Evolutionary conservation across 169 alveolate species (phyloP).

Genomic region (Eimeria nieschulzi): DNA sequence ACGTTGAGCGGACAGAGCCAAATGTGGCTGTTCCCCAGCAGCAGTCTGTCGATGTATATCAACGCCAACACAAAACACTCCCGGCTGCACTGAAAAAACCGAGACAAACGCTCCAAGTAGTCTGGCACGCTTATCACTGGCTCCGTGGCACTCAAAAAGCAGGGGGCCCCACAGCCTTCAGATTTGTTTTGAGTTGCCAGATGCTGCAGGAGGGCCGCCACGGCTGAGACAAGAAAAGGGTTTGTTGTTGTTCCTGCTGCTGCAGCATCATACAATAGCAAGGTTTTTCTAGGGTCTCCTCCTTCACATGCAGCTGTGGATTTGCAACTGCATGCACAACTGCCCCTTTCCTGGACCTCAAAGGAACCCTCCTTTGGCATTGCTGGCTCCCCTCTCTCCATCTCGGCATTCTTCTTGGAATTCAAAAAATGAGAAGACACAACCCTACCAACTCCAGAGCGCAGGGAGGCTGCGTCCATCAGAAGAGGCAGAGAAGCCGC

Average conservation of each 20-base stretch:
- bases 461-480: too few relatives aligned
- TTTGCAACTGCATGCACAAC: slow-evolving; percentile 46
- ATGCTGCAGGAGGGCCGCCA: slow-evolving; percentile 54
- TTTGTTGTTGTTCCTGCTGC: neutral
- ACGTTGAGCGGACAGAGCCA: slow-evolving; percentile 76
- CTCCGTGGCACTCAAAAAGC: slow-evolving; percentile 88
- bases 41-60: slow-evolving; percentile 81
- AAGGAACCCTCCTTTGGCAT: too few relatives aligned
- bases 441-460: too few relatives aligned
- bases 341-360: slow-evolving; percentile 36
- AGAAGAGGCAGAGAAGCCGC: too few relatives aligned
- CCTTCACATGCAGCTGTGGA: neutral
- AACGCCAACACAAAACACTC: slow-evolving; percentile 83
- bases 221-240: slow-evolving; percentile 43
- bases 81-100: slow-evolving; percentile 86
- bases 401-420: too few relatives aligned
- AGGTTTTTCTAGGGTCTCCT: too few relatives aligned
- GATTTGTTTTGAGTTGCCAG: slow-evolving; percentile 40
- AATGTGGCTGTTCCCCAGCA: slow-evolving; percentile 74
- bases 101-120: slow-evolving; percentile 86
- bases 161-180: slow-evolving; percentile 81
- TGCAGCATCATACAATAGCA: neutral
- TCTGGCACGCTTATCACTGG: slow-evolving; percentile 89
- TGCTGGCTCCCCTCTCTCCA: too few relatives aligned
- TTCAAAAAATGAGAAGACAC: too few relatives aligned